Percentiles rank a stretch among this genome's conserved stretches.
These are phyloP conservation scores for Lecanicillium sp. DNA, from an alignment of 2,329 filamentous ascomycete species.

Conservation along the genomic window DNA sequence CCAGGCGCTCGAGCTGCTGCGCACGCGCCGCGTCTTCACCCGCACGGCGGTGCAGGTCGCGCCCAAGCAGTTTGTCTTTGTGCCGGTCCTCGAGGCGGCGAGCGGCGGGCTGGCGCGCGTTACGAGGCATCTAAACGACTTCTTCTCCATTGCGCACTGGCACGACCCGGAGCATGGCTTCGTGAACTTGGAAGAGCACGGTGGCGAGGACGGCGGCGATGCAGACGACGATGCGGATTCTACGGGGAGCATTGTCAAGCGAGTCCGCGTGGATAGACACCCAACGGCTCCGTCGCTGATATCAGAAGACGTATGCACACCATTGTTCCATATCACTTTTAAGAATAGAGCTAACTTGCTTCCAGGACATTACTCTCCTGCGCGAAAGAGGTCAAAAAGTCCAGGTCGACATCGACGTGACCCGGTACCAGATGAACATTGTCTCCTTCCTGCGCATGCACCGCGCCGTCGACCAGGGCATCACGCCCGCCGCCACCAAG, in stretches of 20 bases:
- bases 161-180: slow-evolving; percentile 69
- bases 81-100: slow-evolving; percentile 59
- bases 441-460: slow-evolving; percentile 82
- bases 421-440: slow-evolving; percentile 82
- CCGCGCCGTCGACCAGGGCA: slow-evolving; percentile 71
- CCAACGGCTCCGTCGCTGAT: slow-evolving; percentile 30
- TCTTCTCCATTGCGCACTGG: slow-evolving; percentile 83
- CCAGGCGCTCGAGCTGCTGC: slow-evolving; percentile 71
- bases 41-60: slow-evolving; percentile 66
- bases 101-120: slow-evolving; percentile 44
- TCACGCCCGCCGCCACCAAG: slow-evolving; percentile 71
- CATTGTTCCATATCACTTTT: no score
- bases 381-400: slow-evolving; percentile 52
- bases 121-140: slow-evolving; percentile 63
- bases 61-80: slow-evolving; percentile 72
- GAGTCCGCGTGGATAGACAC: slow-evolving; percentile 19
- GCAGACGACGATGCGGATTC: slow-evolving; percentile 30
- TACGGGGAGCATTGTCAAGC: slow-evolving; percentile 41
- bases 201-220: slow-evolving; percentile 25
- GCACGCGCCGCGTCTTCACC: slow-evolving; percentile 71
- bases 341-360: not conserved
- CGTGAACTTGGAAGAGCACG: slow-evolving; percentile 63
- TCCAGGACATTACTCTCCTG: slow-evolving; percentile 53
- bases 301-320: slow-evolving; percentile 33
- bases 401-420: slow-evolving; percentile 67